phyloP scores from a whole-genome alignment of 2,329 filamentous ascomycete genomes.

The Chaetomiaceae sp. region DNA sequence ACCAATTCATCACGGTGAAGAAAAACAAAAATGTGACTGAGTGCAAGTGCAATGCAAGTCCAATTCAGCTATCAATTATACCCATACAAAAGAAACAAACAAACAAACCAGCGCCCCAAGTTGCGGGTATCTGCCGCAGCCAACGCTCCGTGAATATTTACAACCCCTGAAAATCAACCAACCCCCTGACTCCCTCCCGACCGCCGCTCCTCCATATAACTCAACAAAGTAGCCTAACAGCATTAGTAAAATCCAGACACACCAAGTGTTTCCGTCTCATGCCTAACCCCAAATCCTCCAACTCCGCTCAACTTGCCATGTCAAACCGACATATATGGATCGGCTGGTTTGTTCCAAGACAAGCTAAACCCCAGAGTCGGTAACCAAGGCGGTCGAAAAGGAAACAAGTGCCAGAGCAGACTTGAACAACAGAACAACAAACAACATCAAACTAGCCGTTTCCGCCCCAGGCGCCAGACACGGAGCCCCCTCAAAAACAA shows the following conservation, averaged over 20 bases:
- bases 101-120: neutral
- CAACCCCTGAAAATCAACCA: constrained; percentile 1
- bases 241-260: neutral
- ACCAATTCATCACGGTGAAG: neutral
- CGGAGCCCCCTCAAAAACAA: too few relatives aligned
- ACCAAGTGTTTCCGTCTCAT: neutral
- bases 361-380: too few relatives aligned
- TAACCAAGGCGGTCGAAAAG: too few relatives aligned
- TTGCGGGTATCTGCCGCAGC: neutral
- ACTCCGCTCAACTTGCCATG: neutral
- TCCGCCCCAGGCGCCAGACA: too few relatives aligned
- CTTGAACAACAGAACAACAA: neutral
- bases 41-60: neutral
- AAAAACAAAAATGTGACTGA: neutral
- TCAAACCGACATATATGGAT: neutral
- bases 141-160: constrained; percentile 1
- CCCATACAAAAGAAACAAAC: neutral
- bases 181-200: neutral
- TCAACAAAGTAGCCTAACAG: constrained; percentile 6
- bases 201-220: neutral
- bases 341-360: neutral
- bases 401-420: neutral
- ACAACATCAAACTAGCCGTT: neutral
- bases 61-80: constrained; percentile 3
- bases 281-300: too few relatives aligned